Percentiles rank a stretch among this genome's conserved stretches.
phyloP scores from a whole-genome alignment of 441 rosid genomes.

The Rhodomyrtus psidioides region DNA sequence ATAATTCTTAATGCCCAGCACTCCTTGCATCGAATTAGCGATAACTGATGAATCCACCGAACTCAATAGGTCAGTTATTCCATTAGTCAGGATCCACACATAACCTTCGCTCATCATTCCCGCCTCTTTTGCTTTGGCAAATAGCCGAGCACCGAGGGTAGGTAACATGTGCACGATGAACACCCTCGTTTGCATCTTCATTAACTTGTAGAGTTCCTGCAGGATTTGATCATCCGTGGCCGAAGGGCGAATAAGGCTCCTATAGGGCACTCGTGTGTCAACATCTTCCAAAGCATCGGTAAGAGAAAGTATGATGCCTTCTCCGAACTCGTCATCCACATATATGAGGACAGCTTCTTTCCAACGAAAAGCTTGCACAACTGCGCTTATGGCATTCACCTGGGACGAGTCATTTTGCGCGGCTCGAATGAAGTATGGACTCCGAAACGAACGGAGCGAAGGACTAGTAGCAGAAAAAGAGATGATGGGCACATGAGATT shows the following conservation, averaged over 20 bases:
- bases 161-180: constrained; percentile 49
- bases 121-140: no score
- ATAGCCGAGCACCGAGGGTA: constrained; percentile 17
- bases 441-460: constrained; percentile 23
- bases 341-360: constrained; percentile 45
- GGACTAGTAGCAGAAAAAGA: constrained; percentile 63
- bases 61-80: no score
- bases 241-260: constrained; percentile 26
- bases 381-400: constrained; percentile 34
- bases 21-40: constrained; percentile 8
- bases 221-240: constrained; percentile 32
- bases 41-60: no score
- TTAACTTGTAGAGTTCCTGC: constrained; percentile 37
- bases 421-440: constrained; percentile 45
- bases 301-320: constrained; percentile 35
- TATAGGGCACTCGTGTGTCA: constrained; percentile 25
- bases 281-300: constrained; percentile 35
- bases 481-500: constrained; percentile 46
- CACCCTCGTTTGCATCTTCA: constrained; percentile 48
- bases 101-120: no score
- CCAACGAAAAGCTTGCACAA: constrained; percentile 50
- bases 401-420: constrained; percentile 30
- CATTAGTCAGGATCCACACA: no score
- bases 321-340: constrained; percentile 36
- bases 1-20: constrained; percentile 33